Evolutionary conservation across 139 green algal species (phyloP).

Genomic region (Coelastrella sp.): DNA sequence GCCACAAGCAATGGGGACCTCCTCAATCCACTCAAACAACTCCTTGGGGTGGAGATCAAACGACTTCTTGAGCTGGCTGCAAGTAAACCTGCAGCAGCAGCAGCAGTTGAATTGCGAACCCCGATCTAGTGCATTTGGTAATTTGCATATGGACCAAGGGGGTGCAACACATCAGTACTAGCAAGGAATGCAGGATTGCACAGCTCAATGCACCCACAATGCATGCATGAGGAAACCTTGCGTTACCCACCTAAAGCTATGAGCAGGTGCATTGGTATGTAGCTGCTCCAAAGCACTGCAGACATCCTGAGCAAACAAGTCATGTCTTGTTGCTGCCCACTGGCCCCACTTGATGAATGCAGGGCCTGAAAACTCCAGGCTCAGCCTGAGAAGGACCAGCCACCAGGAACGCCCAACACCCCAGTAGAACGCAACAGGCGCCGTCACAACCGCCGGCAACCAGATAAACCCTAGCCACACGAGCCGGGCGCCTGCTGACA

Average conservation of each 20-base stretch:
- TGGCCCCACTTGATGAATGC: constrained; percentile 62
- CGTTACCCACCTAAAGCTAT: constrained; percentile 58
- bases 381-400: constrained; percentile 53
- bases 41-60: constrained; percentile 83
- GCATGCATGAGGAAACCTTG: too few relatives aligned
- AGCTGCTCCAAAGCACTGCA: constrained; percentile 87
- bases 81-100: constrained; percentile 61
- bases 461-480: constrained; percentile 73
- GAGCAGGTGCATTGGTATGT: constrained; percentile 76
- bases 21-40: constrained; percentile 92
- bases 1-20: constrained; percentile 87
- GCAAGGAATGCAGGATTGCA: neutral
- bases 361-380: constrained; percentile 45
- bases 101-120: neutral
- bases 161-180: neutral
- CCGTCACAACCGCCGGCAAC: constrained; percentile 60
- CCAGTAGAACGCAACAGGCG: constrained; percentile 62
- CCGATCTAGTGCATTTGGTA: neutral
- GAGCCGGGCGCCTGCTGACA: constrained; percentile 30
- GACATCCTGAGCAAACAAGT: constrained; percentile 94
- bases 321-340: constrained; percentile 95
- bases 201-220: neutral
- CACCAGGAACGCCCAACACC: constrained; percentile 39
- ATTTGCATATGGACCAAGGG: neutral
- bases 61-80: constrained; percentile 57